Conservation (phyloP, 2,329 filamentous ascomycete genomes). For the Colletotrichum tanaceti region DNA sequence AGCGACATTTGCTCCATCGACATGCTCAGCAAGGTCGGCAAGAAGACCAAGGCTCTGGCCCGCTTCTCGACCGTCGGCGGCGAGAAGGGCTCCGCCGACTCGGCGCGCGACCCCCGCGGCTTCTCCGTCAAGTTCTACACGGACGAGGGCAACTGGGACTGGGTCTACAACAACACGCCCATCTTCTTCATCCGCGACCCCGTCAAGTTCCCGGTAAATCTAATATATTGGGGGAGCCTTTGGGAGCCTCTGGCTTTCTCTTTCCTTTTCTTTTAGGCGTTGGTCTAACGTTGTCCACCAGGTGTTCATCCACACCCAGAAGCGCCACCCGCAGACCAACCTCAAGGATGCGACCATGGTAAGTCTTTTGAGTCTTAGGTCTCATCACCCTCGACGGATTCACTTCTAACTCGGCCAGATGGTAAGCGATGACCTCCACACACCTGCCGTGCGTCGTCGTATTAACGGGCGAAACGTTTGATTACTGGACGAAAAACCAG, state of each 20-base stretch:
- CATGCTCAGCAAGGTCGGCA: constrained; percentile 70
- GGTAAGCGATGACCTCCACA: constrained; percentile 9
- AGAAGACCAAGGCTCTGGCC: constrained; percentile 73
- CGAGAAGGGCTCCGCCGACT: constrained; percentile 77
- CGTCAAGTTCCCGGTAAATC: constrained; percentile 72
- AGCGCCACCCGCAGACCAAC: constrained; percentile 78
- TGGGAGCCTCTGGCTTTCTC: too few species aligned
- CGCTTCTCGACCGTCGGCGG: constrained; percentile 83
- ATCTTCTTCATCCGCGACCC: constrained; percentile 83
- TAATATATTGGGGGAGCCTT: too few species aligned
- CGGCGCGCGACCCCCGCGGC: constrained; percentile 77
- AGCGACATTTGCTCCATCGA: constrained; percentile 66
- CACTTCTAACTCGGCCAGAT: constrained; percentile 24
- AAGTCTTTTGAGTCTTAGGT: too few species aligned
- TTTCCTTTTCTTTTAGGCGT: background rate
- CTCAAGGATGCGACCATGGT: constrained; percentile 75
- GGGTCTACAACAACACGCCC: constrained; percentile 81
- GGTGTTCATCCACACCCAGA: constrained; percentile 81
- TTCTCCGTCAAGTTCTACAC: constrained; percentile 80
- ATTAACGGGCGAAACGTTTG: constrained; percentile 52
- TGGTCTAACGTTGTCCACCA: constrained; percentile 1
- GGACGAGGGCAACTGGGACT: constrained; percentile 77
- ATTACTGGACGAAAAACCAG: constrained; percentile 67
- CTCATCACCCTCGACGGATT: background rate
- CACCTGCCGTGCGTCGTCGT: background rate